Percentiles rank a stretch among this genome's conserved stretches.
Evolutionary conservation across 2,329 filamentous ascomycete genomes (phyloP).

Genomic region (Ascochyta fabae): DNA sequence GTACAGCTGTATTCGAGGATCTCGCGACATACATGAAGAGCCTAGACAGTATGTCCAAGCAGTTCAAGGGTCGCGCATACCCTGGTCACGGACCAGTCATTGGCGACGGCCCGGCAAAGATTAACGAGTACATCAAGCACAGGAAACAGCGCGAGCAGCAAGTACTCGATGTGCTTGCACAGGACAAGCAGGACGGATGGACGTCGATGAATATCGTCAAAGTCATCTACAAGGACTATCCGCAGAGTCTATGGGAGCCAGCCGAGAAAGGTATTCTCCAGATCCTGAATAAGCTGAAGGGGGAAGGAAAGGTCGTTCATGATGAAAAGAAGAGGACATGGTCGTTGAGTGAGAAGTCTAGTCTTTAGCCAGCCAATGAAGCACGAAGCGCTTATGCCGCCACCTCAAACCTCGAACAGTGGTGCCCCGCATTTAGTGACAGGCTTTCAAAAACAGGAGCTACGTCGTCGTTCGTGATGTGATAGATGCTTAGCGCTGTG

Average conservation of each 20-base stretch:
- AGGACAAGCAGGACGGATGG: conserved; percentile 58
- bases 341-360: conserved; percentile 42
- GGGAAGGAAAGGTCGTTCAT: conserved; percentile 70
- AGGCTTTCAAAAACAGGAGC: too few relatives aligned
- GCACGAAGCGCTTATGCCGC: not conserved
- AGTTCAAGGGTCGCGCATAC: conserved; percentile 75
- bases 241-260: conserved; percentile 74
- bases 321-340: conserved; percentile 44
- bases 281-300: conserved; percentile 78
- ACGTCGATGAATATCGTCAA: conserved; percentile 83
- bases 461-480: not conserved
- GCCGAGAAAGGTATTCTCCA: conserved; percentile 79
- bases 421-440: not conserved
- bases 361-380: conserved; percentile 33
- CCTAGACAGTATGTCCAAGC: conserved; percentile 70
- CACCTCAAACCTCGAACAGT: not conserved
- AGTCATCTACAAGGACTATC: conserved; percentile 81
- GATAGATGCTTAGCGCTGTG: too few relatives aligned
- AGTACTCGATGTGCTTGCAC: conserved; percentile 44
- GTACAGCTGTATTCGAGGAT: conserved; percentile 85
- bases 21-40: conserved; percentile 71
- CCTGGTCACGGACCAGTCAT: conserved; percentile 87
- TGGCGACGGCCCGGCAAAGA: conserved; percentile 72
- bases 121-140: conserved; percentile 84
- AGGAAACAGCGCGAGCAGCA: conserved; percentile 73